Percentiles rank a stretch among this genome's conserved stretches.
Conservation (phyloP, 495 filamentous ascomycete species). For the Hypoxylon cercidicola region DNA sequence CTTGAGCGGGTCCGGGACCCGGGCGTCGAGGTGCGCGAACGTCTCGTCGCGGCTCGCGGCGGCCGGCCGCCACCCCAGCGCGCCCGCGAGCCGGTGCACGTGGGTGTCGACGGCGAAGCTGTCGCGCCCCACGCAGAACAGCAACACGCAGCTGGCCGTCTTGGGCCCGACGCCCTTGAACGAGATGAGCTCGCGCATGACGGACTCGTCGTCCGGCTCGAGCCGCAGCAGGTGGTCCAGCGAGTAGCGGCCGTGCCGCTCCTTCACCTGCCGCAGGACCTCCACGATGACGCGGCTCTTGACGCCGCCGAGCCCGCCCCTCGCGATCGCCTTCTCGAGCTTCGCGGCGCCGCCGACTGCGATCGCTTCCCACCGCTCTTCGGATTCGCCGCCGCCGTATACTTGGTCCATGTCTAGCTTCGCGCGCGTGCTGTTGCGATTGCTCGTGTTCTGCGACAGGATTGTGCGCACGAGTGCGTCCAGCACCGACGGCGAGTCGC, state of each 20-base stretch:
- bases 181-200: conserved; percentile 74
- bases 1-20: conserved; percentile 81
- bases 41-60: conserved; percentile 72
- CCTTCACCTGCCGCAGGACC: conserved; percentile 76
- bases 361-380: conserved; percentile 76
- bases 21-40: conserved; percentile 80
- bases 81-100: conserved; percentile 77
- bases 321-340: conserved; percentile 77
- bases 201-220: conserved; percentile 65
- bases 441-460: conserved; percentile 77
- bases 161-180: conserved; percentile 88
- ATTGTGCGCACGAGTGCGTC: conserved; percentile 85
- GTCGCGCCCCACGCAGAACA: conserved; percentile 78
- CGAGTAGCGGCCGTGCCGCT: conserved; percentile 67
- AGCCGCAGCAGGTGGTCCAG: conserved; percentile 75
- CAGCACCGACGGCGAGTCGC: conserved; percentile 84
- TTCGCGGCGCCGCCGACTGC: conserved; percentile 68
- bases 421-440: conserved; percentile 71
- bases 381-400: conserved; percentile 77
- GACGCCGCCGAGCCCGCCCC: conserved; percentile 73
- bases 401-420: conserved; percentile 74
- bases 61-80: conserved; percentile 78
- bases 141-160: conserved; percentile 82
- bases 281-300: conserved; percentile 81
- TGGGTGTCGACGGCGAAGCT: conserved; percentile 89